These are phyloP conservation scores for Calonectria hongkongensis DNA, from an alignment of 2,329 filamentous ascomycete genomes.

Conservation along the genomic window DNA sequence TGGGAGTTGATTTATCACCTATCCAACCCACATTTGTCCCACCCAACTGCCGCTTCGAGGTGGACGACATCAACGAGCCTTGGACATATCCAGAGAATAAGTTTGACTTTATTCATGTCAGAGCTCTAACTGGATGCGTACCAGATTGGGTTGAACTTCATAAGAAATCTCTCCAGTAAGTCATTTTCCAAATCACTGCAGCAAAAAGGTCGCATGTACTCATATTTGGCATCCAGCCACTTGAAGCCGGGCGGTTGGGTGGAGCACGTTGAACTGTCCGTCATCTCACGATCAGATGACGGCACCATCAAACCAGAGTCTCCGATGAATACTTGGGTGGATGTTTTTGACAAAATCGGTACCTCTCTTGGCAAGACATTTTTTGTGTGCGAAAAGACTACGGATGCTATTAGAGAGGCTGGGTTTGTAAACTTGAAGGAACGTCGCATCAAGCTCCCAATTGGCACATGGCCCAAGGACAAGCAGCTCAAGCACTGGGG, in stretches of 20 bases:
- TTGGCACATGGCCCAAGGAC: constrained; percentile 55
- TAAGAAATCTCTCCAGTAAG: constrained; percentile 65
- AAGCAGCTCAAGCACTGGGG: constrained; percentile 48
- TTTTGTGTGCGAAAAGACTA: constrained; percentile 44
- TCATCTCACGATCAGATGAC: constrained; percentile 50
- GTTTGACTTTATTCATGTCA: constrained; percentile 77
- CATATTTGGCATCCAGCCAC: background rate
- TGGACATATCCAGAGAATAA: constrained; percentile 66
- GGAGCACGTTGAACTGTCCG: constrained; percentile 38
- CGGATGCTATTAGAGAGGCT: constrained; percentile 42
- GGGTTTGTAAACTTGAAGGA: constrained; percentile 43
- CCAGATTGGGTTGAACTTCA: constrained; percentile 71
- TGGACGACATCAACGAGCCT: constrained; percentile 75
- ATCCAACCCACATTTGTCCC: constrained; percentile 75
- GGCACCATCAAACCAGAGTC: constrained; percentile 46
- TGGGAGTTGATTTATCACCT: constrained; percentile 74
- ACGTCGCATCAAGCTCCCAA: constrained; percentile 40
- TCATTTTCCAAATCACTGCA: constrained; percentile 63
- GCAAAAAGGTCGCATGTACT: background rate
- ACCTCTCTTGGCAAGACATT: constrained; percentile 44
- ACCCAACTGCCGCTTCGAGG: constrained; percentile 77
- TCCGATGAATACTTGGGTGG: constrained; percentile 46
- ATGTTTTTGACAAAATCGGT: constrained; percentile 43
- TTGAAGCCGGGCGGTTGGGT: constrained; percentile 37
- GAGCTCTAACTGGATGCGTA: constrained; percentile 71